Base-by-base conservation (phyloP, 176 grass and related monocot genomes). In the Elaeis guineensis region DNA sequence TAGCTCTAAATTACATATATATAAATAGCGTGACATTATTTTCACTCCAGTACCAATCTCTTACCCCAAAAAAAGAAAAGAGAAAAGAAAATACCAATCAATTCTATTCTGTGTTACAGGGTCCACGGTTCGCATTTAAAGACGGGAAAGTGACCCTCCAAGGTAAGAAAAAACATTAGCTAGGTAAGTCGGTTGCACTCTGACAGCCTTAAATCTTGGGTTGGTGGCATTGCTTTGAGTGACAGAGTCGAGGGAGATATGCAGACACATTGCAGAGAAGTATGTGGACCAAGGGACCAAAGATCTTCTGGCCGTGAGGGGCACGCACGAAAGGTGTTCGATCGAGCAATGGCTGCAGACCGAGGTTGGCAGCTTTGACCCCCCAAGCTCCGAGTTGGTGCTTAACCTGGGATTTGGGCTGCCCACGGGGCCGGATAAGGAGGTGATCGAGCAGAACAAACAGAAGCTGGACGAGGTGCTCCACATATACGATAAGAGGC, bases 301-400 rank as follows among this genome's bases (percentile, higher is more conserved):
- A 22, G 64, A 90, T 22, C 75, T 95, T 50, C 79, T 95, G 26
- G 86, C 21, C 21, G 21, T 22, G 21, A 22, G 86, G 49, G 91
- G 86, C 7, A 75, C 86, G 21, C 80, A 90, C 30, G 86, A 95
- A 76, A 79, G 91, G 26, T 79, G 86, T 51, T 73, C 86, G 69
- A 95, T 95, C 57, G 91, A 95, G 70, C 91, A 95, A 67, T 95
- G 91, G 91, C 91, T 95, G 71, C 77, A 82, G 61, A 95, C 91
- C 5, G 91, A 95, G 79, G 86, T 78, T 67, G 83, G 79, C 71
- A 90, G 66, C 86, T 95, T 95, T 75, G 91, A 95, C 78, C 71
- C 78, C 6, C 75, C 86, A 22, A 83, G 85, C 71, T 79, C 91
- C 44, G 77, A 71, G 67, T 79, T 95, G 57, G 83, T 95, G 19